These are phyloP conservation scores for Lactifluus hygrophoroides DNA, from an alignment of 768 basidiomycete genomes.

Conservation along the genomic window DNA sequence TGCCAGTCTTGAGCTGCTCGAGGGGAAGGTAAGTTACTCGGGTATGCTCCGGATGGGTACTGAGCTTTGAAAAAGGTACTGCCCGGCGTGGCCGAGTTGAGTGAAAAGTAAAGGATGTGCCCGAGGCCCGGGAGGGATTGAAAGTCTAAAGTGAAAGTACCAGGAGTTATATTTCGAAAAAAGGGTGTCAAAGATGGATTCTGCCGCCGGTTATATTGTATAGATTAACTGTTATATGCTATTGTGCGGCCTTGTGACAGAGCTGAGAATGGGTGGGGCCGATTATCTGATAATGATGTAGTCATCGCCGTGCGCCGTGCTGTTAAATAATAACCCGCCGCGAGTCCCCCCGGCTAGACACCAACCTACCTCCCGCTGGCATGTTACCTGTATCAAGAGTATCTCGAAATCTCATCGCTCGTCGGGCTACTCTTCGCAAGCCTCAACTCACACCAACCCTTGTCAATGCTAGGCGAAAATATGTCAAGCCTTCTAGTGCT, in stretches of 20 bases:
- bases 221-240: not conserved
- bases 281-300: slow-evolving; percentile 20
- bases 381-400: slow-evolving; percentile 60
- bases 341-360: not conserved
- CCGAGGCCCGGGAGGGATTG: not conserved
- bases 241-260: not conserved
- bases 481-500: slow-evolving; percentile 76
- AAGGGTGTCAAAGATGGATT: not conserved
- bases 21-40: slow-evolving; percentile 74
- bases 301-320: not conserved
- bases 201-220: not conserved
- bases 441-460: slow-evolving; percentile 18
- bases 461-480: slow-evolving; percentile 36
- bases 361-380: not conserved
- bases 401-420: slow-evolving; percentile 30
- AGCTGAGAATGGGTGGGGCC: not conserved
- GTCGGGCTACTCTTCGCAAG: slow-evolving; percentile 26
- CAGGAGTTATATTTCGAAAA: not conserved
- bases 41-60: not conserved
- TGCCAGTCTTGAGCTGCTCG: slow-evolving; percentile 88
- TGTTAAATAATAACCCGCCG: not conserved
- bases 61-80: slow-evolving; percentile 45
- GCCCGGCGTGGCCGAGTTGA: slow-evolving; percentile 87
- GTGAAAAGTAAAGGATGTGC: slow-evolving; percentile 50
- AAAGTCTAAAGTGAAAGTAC: slow-evolving; percentile 9